Conservation (phyloP, 805 yeast species). For the Kurtzmaniella fragi region DNA sequence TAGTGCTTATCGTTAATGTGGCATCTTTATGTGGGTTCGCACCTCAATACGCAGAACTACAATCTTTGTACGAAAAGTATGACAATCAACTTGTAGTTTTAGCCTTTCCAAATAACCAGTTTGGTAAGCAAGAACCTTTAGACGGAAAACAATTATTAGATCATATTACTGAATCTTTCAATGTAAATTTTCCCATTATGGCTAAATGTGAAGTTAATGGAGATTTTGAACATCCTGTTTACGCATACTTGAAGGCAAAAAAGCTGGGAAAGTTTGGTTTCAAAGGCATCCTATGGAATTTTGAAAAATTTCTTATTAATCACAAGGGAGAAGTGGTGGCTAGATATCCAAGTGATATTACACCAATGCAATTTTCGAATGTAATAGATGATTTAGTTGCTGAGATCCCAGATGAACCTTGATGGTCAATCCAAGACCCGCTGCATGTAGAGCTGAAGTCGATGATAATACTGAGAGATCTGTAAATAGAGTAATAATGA, state of each 20-base stretch:
- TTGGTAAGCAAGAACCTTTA: constrained; percentile 40
- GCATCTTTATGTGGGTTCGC: constrained; percentile 43
- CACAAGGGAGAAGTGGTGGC: constrained; percentile 38
- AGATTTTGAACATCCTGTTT: constrained; percentile 71
- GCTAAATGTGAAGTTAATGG: constrained; percentile 91
- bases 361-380: constrained; percentile 55
- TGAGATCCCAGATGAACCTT: background rate
- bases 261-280: constrained; percentile 45
- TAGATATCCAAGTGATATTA: constrained; percentile 63
- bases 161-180: constrained; percentile 77
- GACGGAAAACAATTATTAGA: constrained; percentile 54
- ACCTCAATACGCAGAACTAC: constrained; percentile 39
- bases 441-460: too few species aligned
- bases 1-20: constrained; percentile 41
- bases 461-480: too few species aligned
- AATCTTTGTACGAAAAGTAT: constrained; percentile 38
- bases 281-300: constrained; percentile 41
- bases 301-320: constrained; percentile 39
- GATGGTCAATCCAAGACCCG: too few species aligned
- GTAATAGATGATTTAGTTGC: constrained; percentile 15
- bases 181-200: constrained; percentile 87
- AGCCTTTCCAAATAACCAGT: constrained; percentile 45
- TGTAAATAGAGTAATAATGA: too few species aligned
- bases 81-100: constrained; percentile 30
- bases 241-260: constrained; percentile 62